phyloP scores from a whole-genome alignment of 2,329 filamentous ascomycete species.

The Fusarium cicatricum region DNA sequence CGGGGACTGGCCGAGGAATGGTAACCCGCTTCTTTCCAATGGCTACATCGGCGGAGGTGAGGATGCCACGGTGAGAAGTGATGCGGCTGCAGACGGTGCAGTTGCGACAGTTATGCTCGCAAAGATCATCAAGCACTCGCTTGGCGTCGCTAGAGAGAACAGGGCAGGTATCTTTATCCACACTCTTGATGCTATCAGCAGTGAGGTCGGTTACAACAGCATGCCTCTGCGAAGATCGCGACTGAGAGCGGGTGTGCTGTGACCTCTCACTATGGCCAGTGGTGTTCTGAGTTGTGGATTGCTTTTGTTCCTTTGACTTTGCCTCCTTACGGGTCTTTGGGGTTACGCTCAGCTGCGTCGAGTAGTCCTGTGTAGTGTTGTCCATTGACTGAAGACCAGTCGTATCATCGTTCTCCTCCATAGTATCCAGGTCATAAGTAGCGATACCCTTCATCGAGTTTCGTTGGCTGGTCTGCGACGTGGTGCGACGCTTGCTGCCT shows the following conservation, averaged over 20 bases:
- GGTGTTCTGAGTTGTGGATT: constrained; percentile 26
- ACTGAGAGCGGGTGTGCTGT: constrained; percentile 39
- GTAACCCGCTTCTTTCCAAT: constrained; percentile 66
- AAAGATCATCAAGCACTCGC: constrained; percentile 61
- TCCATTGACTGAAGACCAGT: constrained; percentile 47
- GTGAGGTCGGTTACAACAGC: constrained; percentile 35
- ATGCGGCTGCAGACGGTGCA: constrained; percentile 67
- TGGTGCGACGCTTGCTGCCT: constrained; percentile 53
- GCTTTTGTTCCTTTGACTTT: constrained; percentile 29
- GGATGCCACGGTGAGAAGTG: constrained; percentile 52
- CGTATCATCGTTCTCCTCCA: constrained; percentile 47
- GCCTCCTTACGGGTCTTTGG: constrained; percentile 36
- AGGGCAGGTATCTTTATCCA: constrained; percentile 49
- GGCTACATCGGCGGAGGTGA: constrained; percentile 50
- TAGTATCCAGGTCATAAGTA: constrained; percentile 36
- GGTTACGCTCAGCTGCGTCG: constrained; percentile 45
- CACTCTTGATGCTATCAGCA: constrained; percentile 35
- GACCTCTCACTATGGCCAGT: constrained; percentile 40
- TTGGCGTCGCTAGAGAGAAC: constrained; percentile 61
- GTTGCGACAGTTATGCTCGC: constrained; percentile 63
- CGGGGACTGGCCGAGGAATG: constrained; percentile 70
- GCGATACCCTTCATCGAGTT: constrained; percentile 34
- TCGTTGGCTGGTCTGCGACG: constrained; percentile 34
- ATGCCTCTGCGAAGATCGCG: constrained; percentile 40
- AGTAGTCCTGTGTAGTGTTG: constrained; percentile 47